Base-by-base conservation (phyloP, 208 protist species). In the Crithidia brevicula region DNA sequence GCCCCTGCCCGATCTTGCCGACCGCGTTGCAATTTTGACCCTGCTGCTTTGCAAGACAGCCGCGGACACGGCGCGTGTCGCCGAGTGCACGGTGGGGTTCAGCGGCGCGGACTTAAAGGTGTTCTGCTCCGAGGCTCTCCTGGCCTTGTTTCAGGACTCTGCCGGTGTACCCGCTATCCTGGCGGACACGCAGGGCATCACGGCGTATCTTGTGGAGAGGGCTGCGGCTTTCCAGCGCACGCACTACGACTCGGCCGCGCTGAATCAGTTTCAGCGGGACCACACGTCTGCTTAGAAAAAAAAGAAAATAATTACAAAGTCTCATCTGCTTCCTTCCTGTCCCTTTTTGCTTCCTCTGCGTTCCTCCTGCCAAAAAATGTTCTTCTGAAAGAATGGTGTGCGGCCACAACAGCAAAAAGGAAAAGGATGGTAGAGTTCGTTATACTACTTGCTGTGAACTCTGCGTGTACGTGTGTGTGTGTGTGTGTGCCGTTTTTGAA, bases 51-150 rank as follows among this genome's bases (percentile, higher is more conserved):
- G 53, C 18, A 70, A 77, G 22, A 84, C 83, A 5, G 57, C 79
- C 4, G 79, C 67, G 7, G 74, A 94, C 67, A 23, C 83, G 25
- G 69, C 66, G 30, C 62, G 22, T 1, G 28, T 96, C 16, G 82
- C 88, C 2, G 70, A 47, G 27, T 53, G 49, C 23, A 94, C 87
- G 11, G 80, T 89, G 11, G 91, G 89, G 3, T 94, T 96, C 45
- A 96, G 89, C 67, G 91, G 91, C 2, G 91, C 91, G 13, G 91
- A 96, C 36, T 57, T 96, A 31, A 74, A 77, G 31, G 73, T 86
- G 7, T 75, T 93, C 52, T 87, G 79, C 52, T 77, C 86, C 9
- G 69, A 72, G 23, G 74, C 82, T 0, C 49, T 94, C 15, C 63
- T 94, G 40, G 77, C 78, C 49, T 42, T 93, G 4, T 67, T 94